Evolutionary conservation across 495 filamentous ascomycete species (phyloP).

Genomic region (Aspergillus leporis): DNA sequence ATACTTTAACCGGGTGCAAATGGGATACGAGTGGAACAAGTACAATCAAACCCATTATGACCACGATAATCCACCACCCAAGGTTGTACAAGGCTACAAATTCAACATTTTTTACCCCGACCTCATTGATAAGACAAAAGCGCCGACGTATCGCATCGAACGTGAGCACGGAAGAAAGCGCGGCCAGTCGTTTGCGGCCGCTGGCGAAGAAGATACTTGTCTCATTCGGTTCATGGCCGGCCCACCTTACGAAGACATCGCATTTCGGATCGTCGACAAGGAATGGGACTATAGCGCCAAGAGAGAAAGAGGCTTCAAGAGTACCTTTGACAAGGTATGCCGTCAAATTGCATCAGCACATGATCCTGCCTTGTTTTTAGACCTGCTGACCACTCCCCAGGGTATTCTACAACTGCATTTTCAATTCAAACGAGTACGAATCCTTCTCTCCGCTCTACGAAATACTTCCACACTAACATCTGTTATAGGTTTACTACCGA

Average conservation of each 20-base stretch:
- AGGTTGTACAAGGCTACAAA: conserved; percentile 98
- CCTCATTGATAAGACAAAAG: conserved; percentile 92
- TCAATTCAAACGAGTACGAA: conserved; percentile 83
- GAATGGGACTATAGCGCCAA: conserved; percentile 99
- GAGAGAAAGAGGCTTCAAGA: conserved; percentile 90
- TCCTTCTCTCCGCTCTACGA: conserved; percentile 6
- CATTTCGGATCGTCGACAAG: conserved; percentile 96
- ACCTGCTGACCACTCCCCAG: conserved; percentile 41
- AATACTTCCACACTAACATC: conserved; percentile 5
- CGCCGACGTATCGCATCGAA: conserved; percentile 93
- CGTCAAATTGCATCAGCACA: conserved; percentile 8
- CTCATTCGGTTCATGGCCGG: conserved; percentile 95
- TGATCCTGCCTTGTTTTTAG: conserved; percentile 12
- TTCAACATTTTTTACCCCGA: conserved; percentile 99
- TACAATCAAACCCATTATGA: conserved; percentile 99
- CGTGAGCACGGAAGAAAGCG: conserved; percentile 84
- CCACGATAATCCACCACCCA: conserved; percentile 96
- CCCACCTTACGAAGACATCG: conserved; percentile 94
- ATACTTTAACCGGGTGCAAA: conserved; percentile 98
- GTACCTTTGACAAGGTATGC: conserved; percentile 94
- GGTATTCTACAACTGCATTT: conserved; percentile 97
- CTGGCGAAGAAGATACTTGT: conserved; percentile 98
- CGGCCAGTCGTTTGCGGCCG: conserved; percentile 89
- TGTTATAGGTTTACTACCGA: conserved; percentile 62
- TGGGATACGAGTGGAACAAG: conserved; percentile 99